These are phyloP conservation scores for Arabidopsis suecica DNA, from an alignment of 345 rosid species.

Conservation along the genomic window DNA sequence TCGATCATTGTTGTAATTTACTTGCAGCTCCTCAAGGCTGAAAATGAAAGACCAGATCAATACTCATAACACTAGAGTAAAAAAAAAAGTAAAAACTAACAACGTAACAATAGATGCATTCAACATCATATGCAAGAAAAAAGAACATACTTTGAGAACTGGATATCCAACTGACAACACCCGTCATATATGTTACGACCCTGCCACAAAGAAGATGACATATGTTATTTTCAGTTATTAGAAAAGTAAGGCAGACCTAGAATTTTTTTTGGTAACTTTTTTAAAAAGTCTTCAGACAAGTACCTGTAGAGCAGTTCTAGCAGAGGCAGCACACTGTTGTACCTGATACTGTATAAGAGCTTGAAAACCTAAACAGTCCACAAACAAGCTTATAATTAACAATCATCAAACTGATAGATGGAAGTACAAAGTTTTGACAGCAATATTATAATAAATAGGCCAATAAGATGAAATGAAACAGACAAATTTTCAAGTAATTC, in stretches of 20 bases:
- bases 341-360: conserved; percentile 88
- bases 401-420: conserved; percentile 1
- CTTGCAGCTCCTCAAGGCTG: conserved; percentile 98
- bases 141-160: conserved; percentile 83
- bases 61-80: conserved; percentile 8
- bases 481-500: not conserved
- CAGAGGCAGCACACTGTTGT: conserved; percentile 79
- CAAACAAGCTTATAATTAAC: conserved; percentile 21
- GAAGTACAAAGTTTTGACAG: not conserved
- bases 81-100: not conserved
- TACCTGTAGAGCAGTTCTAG: conserved; percentile 94
- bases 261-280: not conserved
- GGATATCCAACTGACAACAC: conserved; percentile 98
- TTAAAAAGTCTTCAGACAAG: not conserved
- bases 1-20: conserved; percentile 93
- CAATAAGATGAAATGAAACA: conserved; percentile 28
- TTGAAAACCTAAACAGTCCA: conserved; percentile 76
- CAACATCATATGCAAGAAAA: conserved; percentile 23
- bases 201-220: conserved; percentile 46
- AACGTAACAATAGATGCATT: conserved; percentile 2
- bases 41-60: conserved; percentile 36
- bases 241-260: not conserved
- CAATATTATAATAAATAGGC: not conserved
- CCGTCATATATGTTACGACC: conserved; percentile 98
- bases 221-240: not conserved